Percentiles rank a stretch among this genome's conserved stretches.
Evolutionary conservation across 495 filamentous ascomycete species (phyloP).

Genomic region (Talaromyces borbonicus): DNA sequence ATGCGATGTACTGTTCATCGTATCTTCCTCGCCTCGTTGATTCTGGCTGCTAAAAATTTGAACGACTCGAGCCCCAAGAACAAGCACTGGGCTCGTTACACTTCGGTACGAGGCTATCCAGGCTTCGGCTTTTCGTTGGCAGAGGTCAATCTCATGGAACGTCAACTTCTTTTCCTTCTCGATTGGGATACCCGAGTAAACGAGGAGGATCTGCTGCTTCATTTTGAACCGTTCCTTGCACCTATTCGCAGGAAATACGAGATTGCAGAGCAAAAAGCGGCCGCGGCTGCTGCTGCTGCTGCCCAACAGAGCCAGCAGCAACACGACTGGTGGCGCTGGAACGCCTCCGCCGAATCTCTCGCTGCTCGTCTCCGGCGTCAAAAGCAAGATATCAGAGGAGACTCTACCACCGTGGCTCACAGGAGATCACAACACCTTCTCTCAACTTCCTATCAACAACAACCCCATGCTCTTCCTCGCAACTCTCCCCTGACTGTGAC

Average conservation of each 20-base stretch:
- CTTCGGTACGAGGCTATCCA: constrained; percentile 60
- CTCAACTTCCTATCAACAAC: constrained; percentile 11
- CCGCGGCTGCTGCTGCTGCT: too few species aligned
- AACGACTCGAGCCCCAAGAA: constrained; percentile 97
- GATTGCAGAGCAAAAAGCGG: constrained; percentile 21
- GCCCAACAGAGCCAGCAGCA: constrained; percentile 27
- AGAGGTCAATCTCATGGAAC: constrained; percentile 98
- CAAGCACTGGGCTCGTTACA: constrained; percentile 98
- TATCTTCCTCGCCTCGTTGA: constrained; percentile 72
- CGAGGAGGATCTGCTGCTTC: constrained; percentile 72
- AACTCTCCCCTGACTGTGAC: constrained; percentile 20
- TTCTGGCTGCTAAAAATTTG: constrained; percentile 69
- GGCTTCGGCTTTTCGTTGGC: constrained; percentile 86
- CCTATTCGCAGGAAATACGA: constrained; percentile 56
- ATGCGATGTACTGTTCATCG: constrained; percentile 93
- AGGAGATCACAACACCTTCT: constrained; percentile 10
- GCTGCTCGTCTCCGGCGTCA: constrained; percentile 33
- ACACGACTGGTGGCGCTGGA: constrained; percentile 36
- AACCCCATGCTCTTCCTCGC: constrained; percentile 20
- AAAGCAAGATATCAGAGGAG: constrained; percentile 25
- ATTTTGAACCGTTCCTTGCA: constrained; percentile 79
- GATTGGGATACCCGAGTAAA: constrained; percentile 87
- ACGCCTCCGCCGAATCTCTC: constrained; percentile 31
- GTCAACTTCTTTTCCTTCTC: constrained; percentile 85
- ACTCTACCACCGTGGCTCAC: constrained; percentile 14